Percentiles rank a stretch among this genome's conserved stretches.
phyloP scores from a whole-genome alignment of 768 basidiomycete genomes.

The Tricholoma hemisulphureum region DNA sequence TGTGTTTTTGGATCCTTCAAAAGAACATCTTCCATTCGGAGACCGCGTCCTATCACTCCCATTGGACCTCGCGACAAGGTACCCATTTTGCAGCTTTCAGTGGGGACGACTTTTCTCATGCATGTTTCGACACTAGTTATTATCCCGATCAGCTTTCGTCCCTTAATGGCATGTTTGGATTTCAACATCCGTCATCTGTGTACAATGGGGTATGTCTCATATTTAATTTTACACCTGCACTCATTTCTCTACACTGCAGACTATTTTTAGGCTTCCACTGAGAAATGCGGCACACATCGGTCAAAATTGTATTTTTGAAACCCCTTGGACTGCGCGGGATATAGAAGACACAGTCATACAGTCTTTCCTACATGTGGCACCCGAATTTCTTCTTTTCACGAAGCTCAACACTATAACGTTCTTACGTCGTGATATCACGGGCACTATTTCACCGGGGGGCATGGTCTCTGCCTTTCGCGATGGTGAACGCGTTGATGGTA shows the following conservation, averaged over 20 bases:
- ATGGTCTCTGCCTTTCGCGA: background rate
- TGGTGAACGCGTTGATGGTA: background rate
- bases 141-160: slow-evolving; percentile 42
- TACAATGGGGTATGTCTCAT: slow-evolving; percentile 44
- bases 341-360: slow-evolving; percentile 27
- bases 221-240: too few species aligned
- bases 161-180: slow-evolving; percentile 41
- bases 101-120: background rate
- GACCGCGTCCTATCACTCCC: slow-evolving; percentile 30
- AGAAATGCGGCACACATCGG: slow-evolving; percentile 29
- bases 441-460: background rate
- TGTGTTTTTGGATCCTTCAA: slow-evolving; percentile 47
- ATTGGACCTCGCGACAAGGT: slow-evolving; percentile 37
- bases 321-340: slow-evolving; percentile 19
- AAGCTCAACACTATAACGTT: slow-evolving; percentile 29
- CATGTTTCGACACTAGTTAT: slow-evolving; percentile 26
- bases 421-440: slow-evolving; percentile 16
- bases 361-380: slow-evolving; percentile 30
- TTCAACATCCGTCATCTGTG: slow-evolving; percentile 22
- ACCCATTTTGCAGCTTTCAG: slow-evolving; percentile 6
- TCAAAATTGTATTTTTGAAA: slow-evolving; percentile 21
- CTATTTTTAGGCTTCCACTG: slow-evolving; percentile 48
- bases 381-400: slow-evolving; percentile 44
- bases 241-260: too few species aligned
- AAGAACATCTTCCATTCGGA: slow-evolving; percentile 36